These are phyloP conservation scores for Boletus pseudopeckii DNA, from an alignment of 768 basidiomycete genomes.

Conservation along the genomic window DNA sequence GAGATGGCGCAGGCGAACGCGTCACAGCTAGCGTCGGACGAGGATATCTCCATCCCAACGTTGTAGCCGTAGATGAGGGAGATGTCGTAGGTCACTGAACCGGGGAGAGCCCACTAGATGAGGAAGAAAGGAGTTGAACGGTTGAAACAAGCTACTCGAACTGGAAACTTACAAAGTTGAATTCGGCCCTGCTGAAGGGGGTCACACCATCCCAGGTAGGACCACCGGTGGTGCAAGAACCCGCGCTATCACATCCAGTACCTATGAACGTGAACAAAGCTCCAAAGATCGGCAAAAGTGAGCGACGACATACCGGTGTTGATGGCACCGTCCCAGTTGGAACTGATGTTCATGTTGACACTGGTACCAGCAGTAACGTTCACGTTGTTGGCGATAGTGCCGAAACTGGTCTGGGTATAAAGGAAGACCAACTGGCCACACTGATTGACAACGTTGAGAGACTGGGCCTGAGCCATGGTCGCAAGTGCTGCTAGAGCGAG, in stretches of 20 bases:
- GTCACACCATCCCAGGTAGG: constrained; percentile 31
- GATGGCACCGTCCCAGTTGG: constrained; percentile 31
- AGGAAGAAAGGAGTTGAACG: background rate
- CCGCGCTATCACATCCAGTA: constrained; percentile 25
- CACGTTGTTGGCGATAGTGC: constrained; percentile 27
- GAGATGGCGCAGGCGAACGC: constrained; percentile 30
- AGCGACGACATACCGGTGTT: constrained; percentile 24
- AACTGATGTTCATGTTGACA: constrained; percentile 28
- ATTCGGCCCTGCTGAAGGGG: constrained; percentile 33
- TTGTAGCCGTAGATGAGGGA: constrained; percentile 35
- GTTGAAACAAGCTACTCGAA: background rate
- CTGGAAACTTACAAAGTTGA: constrained; percentile 26
- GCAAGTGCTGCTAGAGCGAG: constrained; percentile 21
- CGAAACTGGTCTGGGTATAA: constrained; percentile 29
- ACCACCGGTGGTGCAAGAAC: constrained; percentile 28
- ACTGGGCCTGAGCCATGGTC: constrained; percentile 25
- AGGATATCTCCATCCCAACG: constrained; percentile 34
- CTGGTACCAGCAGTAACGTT: constrained; percentile 21
- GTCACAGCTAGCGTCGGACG: constrained; percentile 23
- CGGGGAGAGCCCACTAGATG: constrained; percentile 22
- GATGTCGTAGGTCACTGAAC: constrained; percentile 31
- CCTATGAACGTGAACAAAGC: constrained; percentile 18
- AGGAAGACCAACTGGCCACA: constrained; percentile 29
- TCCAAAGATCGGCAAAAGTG: background rate
- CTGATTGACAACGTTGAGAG: constrained; percentile 26